Percentiles rank a stretch among this genome's conserved stretches.
These are phyloP conservation scores for Leishmania amazonensis DNA, from an alignment of 208 protist species.

Conservation along the genomic window DNA sequence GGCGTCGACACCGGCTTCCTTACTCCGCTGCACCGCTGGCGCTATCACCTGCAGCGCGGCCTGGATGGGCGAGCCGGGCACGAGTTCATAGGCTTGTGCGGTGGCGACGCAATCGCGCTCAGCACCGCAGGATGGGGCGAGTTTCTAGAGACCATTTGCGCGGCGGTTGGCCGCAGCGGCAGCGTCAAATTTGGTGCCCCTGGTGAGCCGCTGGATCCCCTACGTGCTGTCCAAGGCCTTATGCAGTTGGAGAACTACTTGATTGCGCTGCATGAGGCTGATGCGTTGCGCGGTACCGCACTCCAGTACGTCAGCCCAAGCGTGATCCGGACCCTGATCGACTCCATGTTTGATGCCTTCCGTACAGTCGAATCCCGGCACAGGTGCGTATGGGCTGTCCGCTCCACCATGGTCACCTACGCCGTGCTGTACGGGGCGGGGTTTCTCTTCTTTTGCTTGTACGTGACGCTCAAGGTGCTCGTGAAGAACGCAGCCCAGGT, in stretches of 20 bases:
- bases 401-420: constrained; percentile 43
- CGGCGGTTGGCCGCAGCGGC: constrained; percentile 24
- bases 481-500: constrained; percentile 74
- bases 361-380: constrained; percentile 47
- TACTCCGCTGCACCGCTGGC: constrained; percentile 61
- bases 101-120: constrained; percentile 40
- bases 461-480: constrained; percentile 59
- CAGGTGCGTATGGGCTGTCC: constrained; percentile 43
- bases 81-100: constrained; percentile 33
- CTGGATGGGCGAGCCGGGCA: constrained; percentile 38
- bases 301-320: constrained; percentile 49
- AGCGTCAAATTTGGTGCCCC: constrained; percentile 30
- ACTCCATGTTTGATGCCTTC: constrained; percentile 72
- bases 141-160: constrained; percentile 70
- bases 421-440: constrained; percentile 44
- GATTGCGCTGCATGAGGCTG: constrained; percentile 60
- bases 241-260: constrained; percentile 82
- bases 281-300: constrained; percentile 44
- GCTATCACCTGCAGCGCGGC: constrained; percentile 40
- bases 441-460: constrained; percentile 62
- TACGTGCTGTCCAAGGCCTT: constrained; percentile 66
- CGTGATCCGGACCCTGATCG: constrained; percentile 45
- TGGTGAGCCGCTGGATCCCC: constrained; percentile 47
- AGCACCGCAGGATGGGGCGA: constrained; percentile 66
- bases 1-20: constrained; percentile 64